phyloP scores from a whole-genome alignment of 805 yeast genomes.

The Schwanniomyces vanrijiae region DNA sequence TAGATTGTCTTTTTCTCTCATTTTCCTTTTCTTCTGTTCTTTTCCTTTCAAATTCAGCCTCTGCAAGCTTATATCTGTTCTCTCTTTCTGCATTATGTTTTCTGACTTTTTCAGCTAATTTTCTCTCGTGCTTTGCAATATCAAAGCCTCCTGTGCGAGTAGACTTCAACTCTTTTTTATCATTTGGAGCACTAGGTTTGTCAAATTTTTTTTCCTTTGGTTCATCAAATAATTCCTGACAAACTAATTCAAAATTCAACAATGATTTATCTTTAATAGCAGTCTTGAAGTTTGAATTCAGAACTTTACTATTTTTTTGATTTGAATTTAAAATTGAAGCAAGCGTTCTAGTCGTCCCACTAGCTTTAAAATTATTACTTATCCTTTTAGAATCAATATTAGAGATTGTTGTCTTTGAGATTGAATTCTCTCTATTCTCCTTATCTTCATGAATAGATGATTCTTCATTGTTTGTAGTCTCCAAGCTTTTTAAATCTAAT shows the following conservation, averaged over 20 bases:
- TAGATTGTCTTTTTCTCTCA: conserved; percentile 17
- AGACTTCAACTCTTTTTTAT: background rate
- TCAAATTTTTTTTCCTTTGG: conserved; percentile 7
- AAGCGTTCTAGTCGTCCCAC: background rate
- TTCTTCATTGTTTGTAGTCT: background rate
- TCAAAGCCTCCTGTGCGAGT: background rate
- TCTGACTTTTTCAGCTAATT: conserved; percentile 20
- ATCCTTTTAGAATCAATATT: background rate
- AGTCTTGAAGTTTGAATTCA: conserved; percentile 5
- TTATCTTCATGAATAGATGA: background rate
- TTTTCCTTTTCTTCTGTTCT: conserved; percentile 12
- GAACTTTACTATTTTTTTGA: background rate
- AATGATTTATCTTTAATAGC: conserved; percentile 22
- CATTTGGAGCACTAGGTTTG: background rate
- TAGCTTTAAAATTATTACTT: background rate
- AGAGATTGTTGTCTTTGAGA: background rate
- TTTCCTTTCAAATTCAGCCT: conserved; percentile 9
- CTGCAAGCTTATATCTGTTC: conserved; percentile 15
- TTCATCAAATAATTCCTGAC: conserved; percentile 32
- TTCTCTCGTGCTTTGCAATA: conserved; percentile 14
- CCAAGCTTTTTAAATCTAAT: conserved; percentile 12
- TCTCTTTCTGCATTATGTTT: conserved; percentile 20
- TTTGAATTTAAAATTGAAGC: background rate
- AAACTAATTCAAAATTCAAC: conserved; percentile 28
- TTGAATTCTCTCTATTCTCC: background rate